Percentiles rank a stretch among this genome's conserved stretches.
phyloP scores from a whole-genome alignment of 1,284 basidiomycete species.

The Cutaneotrichosporon arboriforme region DNA sequence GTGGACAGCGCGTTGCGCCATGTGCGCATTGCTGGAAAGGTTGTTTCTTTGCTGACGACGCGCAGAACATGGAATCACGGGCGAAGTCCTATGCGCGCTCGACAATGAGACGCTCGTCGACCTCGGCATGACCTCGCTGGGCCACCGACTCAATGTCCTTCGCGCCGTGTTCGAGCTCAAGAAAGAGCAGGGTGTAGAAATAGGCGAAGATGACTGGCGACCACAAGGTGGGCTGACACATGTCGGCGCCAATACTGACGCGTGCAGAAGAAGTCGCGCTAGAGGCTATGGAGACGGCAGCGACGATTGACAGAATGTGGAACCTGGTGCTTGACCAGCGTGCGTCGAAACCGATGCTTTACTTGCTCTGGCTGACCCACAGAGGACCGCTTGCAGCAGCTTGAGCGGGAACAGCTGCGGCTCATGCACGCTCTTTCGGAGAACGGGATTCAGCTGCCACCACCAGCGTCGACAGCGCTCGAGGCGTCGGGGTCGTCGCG shows the following conservation, averaged over 20 bases:
- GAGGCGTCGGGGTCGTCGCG: slow-evolving; percentile 11
- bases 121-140: slow-evolving; percentile 75
- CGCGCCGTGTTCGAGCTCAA: slow-evolving; percentile 85
- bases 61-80: slow-evolving; percentile 81
- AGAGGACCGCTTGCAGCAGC: slow-evolving; percentile 31
- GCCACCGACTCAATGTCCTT: slow-evolving; percentile 79
- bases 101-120: slow-evolving; percentile 76
- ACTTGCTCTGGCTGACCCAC: slow-evolving; percentile 1
- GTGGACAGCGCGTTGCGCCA: no score
- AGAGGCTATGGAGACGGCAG: slow-evolving; percentile 23
- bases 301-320: slow-evolving; percentile 62
- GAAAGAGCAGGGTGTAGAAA: slow-evolving; percentile 71
- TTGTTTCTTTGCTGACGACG: background rate
- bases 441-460: slow-evolving; percentile 23
- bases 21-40: background rate
- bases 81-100: slow-evolving; percentile 75
- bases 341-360: slow-evolving; percentile 52
- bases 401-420: slow-evolving; percentile 32
- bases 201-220: slow-evolving; percentile 79
- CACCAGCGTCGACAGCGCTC: slow-evolving; percentile 19
- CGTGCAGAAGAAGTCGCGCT: slow-evolving; percentile 19
- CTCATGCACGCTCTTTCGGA: slow-evolving; percentile 29
- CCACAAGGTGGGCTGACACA: slow-evolving; percentile 69
- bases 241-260: background rate
- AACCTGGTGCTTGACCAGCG: slow-evolving; percentile 67